Base-by-base conservation (phyloP, 2,329 filamentous ascomycete genomes). In the Mycocentrospora acerina region DNA sequence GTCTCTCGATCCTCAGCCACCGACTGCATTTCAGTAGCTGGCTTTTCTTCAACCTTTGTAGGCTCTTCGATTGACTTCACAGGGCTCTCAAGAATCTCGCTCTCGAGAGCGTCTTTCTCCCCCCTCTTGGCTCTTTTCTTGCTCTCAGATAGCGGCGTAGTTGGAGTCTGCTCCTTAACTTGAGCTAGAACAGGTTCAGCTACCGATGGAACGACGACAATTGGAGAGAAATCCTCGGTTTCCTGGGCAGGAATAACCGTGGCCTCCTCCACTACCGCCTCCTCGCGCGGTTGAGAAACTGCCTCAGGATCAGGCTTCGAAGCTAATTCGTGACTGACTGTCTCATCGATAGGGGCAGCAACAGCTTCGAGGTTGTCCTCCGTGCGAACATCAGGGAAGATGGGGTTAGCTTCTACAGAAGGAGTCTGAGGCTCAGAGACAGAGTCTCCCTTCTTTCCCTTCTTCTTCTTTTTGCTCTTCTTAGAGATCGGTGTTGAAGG, bases 391-490 rank as follows among this genome's bases (percentile, higher is more conserved):
- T 46, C 48, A 11, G 40, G n/a, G 8, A 35, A 8, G 26, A 27
- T 15, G 22, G 24, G 26, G 13, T 17, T 33, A 17, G 14, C 18
- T 24, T 36, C 38, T 7, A 29, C 27, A 8, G 15, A 13, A 24
- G 41, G 51, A 18, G 51, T 52, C 19, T 52, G 45, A 35, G 50
- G 42, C 38, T 54, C 50, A 16, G 51, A 52, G 9, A 42, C 33
- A 6, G 44, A 51, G 13, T 50, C 42, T 7, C 37, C 39, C 39
- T 59, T 59, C 35, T 59, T 61, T 18, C 46, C 40, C 46, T 60
- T 62, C 42, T 58, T 58, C 29, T 51, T 51, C 29, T 59, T 59
- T 44, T 59, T 61, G 19, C 41, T 37, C 42, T 62, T 59, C 43
- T 61, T 62, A 1, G 55, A 50, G 4, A 42, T 17, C 4, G 37